These are phyloP conservation scores for Amylocystis lapponica DNA, from an alignment of 768 basidiomycete genomes.

Conservation along the genomic window DNA sequence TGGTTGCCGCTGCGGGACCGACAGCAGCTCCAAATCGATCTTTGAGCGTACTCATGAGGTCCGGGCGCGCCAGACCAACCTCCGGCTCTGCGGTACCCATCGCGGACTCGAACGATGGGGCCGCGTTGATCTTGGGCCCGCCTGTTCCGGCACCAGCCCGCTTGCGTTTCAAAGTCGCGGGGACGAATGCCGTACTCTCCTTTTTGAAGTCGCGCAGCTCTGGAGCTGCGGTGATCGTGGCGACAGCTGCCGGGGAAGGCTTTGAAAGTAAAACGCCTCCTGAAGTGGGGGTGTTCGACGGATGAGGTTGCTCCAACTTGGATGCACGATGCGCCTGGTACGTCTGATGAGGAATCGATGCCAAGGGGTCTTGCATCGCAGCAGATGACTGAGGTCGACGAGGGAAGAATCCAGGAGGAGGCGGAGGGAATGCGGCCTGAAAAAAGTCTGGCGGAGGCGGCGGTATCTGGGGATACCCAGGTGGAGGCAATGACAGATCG, in stretches of 20 bases:
- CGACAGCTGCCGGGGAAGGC: constrained; percentile 39
- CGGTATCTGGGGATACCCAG: constrained; percentile 5
- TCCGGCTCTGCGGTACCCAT: constrained; percentile 28
- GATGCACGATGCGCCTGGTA: constrained; percentile 66
- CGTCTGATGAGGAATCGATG: constrained; percentile 70
- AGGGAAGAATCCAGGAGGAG: constrained; percentile 66
- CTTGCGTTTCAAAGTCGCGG: constrained; percentile 75
- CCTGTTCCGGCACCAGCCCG: constrained; percentile 33
- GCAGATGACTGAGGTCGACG: constrained; percentile 44
- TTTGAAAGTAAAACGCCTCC: constrained; percentile 16
- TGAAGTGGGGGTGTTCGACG: constrained; percentile 19
- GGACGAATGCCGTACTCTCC: constrained; percentile 91
- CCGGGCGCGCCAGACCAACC: constrained; percentile 45
- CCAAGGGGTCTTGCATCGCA: constrained; percentile 70
- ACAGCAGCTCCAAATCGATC: constrained; percentile 49
- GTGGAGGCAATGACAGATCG: constrained; percentile 4
- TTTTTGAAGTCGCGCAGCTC: constrained; percentile 91
- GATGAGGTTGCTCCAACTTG: constrained; percentile 25
- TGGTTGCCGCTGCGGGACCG: constrained; percentile 12
- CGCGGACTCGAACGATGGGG: constrained; percentile 43
- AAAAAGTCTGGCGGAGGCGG: constrained; percentile 13
- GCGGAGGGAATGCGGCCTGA: constrained; percentile 26
- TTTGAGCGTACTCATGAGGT: constrained; percentile 58
- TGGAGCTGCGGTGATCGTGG: constrained; percentile 79
- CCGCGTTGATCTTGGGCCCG: constrained; percentile 51